Conservation (phyloP, 208 protist genomes). For the Porcisia deanei region DNA sequence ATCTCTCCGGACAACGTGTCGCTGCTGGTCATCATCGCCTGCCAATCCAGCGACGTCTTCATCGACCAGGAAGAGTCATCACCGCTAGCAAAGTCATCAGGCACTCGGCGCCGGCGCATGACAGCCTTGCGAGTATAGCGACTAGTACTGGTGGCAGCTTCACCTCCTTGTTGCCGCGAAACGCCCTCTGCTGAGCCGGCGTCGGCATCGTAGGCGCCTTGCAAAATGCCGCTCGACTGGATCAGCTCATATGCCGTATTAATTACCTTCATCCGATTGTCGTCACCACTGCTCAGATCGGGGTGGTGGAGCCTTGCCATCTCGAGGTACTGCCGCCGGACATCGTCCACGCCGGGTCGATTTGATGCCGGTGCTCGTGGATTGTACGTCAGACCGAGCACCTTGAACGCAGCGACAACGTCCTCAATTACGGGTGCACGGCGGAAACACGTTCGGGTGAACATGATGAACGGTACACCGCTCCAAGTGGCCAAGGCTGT, state of each 20-base stretch:
- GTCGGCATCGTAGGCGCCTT: slow-evolving; percentile 5
- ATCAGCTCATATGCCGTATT: slow-evolving; percentile 91
- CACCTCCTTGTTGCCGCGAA: background rate
- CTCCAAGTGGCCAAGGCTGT: background rate
- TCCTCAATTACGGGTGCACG: slow-evolving; percentile 41
- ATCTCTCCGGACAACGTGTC: slow-evolving; percentile 63
- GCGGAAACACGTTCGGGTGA: slow-evolving; percentile 12
- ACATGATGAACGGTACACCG: background rate
- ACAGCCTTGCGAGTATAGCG: slow-evolving; percentile 54
- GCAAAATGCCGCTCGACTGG: slow-evolving; percentile 66
- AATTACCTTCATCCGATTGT: slow-evolving; percentile 85
- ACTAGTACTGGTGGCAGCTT: background rate
- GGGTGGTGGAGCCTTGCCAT: slow-evolving; percentile 89
- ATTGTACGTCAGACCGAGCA: slow-evolving; percentile 64
- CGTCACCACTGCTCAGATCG: slow-evolving; percentile 84
- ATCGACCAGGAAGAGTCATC: slow-evolving; percentile 78
- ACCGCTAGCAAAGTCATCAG: slow-evolving; percentile 84
- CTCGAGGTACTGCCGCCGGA: slow-evolving; percentile 82
- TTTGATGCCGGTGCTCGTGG: slow-evolving; percentile 23
- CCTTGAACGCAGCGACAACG: slow-evolving; percentile 69
- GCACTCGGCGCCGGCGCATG: slow-evolving; percentile 58
- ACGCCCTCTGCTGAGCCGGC: background rate
- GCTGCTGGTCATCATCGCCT: slow-evolving; percentile 54
- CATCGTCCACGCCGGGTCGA: slow-evolving; percentile 42
- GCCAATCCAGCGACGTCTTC: slow-evolving; percentile 82